Evolutionary conservation across 495 filamentous ascomycete genomes (phyloP).

Genomic region (Annulohypoxylon stygium): DNA sequence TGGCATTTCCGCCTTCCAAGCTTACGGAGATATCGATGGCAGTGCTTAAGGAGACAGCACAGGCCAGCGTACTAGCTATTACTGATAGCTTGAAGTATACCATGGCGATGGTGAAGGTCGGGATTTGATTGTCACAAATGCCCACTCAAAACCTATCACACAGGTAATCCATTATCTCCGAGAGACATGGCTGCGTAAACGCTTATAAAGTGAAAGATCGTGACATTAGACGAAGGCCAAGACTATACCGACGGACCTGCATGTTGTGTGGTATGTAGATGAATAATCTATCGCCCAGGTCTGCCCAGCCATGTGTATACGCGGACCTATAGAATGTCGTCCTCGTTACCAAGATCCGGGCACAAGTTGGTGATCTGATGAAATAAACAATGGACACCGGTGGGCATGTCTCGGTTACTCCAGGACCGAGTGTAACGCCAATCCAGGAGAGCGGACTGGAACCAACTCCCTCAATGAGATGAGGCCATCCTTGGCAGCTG

Average conservation of each 20-base stretch:
- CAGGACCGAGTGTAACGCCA: slow-evolving; percentile 40
- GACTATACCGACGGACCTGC: slow-evolving; percentile 6
- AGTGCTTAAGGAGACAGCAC: slow-evolving; percentile 23
- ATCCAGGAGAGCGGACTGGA: slow-evolving; percentile 18
- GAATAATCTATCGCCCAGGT: slow-evolving; percentile 11
- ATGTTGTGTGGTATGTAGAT: slow-evolving; percentile 8
- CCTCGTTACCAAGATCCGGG: slow-evolving; percentile 35
- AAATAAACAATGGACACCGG: slow-evolving; percentile 13
- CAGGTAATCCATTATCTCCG: background rate
- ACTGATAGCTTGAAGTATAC: slow-evolving; percentile 48
- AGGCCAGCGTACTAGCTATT: slow-evolving; percentile 36
- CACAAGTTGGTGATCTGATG: slow-evolving; percentile 8
- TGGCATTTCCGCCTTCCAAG: slow-evolving; percentile 55
- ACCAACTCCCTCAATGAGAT: slow-evolving; percentile 36
- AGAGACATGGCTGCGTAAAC: slow-evolving; percentile 1
- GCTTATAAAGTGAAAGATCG: slow-evolving; percentile 10
- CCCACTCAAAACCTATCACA: background rate
- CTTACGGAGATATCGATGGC: slow-evolving; percentile 52
- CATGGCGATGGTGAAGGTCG: slow-evolving; percentile 40
- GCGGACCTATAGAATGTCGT: slow-evolving; percentile 38
- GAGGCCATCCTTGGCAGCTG: slow-evolving; percentile 21
- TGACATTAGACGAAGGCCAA: background rate
- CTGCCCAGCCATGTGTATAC: slow-evolving; percentile 18
- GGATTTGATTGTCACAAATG: background rate
- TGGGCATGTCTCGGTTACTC: slow-evolving; percentile 28